Percentiles rank a stretch among this genome's conserved stretches.
Conservation (phyloP, 306 rosid genomes). For the Vachellia collinsii region DNA sequence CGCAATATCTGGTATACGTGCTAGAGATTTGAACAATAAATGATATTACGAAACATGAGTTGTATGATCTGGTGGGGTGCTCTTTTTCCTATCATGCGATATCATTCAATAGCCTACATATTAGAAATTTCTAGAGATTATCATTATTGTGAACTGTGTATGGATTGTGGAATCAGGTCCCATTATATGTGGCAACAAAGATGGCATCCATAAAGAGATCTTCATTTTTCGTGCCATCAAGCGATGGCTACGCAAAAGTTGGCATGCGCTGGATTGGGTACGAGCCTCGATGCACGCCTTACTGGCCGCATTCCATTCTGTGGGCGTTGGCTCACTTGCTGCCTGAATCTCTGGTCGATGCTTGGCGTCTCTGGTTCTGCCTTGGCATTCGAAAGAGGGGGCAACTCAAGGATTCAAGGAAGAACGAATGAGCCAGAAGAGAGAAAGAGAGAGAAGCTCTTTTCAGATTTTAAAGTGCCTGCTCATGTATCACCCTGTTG, state of each 20-base stretch:
- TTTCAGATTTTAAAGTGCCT: not conserved
- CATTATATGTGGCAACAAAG: conserved; percentile 93
- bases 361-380: conserved; percentile 80
- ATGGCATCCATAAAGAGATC: conserved; percentile 94
- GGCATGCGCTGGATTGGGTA: conserved; percentile 82
- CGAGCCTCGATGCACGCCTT: conserved; percentile 95
- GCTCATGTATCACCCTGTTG: not conserved
- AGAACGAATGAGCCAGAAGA: conserved; percentile 52
- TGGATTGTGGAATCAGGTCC: conserved; percentile 62
- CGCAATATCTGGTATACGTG: not conserved
- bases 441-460: not conserved
- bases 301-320: conserved; percentile 87
- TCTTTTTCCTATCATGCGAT: not conserved
- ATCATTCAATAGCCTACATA: not conserved
- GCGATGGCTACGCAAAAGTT: conserved; percentile 77
- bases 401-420: conserved; percentile 70
- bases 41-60: conserved; percentile 10
- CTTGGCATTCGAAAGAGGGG: conserved; percentile 80
- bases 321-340: conserved; percentile 69
- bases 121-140: not conserved
- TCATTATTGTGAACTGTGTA: conserved; percentile 7
- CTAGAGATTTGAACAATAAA: too few relatives aligned
- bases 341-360: conserved; percentile 69
- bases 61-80: conserved; percentile 8
- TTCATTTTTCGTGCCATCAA: conserved; percentile 90